phyloP scores from a whole-genome alignment of 2,329 filamentous ascomycete genomes.

The Cytospora paraplurivora region DNA sequence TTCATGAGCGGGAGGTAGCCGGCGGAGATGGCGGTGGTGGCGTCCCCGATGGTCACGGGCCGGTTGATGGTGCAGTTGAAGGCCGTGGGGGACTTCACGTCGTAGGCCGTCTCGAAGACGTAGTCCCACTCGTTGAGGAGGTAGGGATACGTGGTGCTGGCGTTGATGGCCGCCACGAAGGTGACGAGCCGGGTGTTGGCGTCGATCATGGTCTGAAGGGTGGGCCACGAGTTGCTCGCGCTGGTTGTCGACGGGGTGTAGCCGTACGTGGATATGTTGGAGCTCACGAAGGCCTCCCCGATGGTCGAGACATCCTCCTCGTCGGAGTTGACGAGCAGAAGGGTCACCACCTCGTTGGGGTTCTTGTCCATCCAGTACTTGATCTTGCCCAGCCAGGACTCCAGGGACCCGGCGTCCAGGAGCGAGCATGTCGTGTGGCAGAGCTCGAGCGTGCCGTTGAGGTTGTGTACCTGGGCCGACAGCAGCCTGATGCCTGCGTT shows the following conservation, averaged over 20 bases:
- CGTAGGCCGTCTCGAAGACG: constrained; percentile 74
- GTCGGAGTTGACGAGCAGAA: constrained; percentile 73
- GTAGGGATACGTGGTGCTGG: constrained; percentile 51
- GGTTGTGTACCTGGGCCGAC: constrained; percentile 70
- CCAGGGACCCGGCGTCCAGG: constrained; percentile 68
- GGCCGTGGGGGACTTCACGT: constrained; percentile 60
- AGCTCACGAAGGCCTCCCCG: constrained; percentile 54
- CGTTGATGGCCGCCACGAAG: constrained; percentile 62
- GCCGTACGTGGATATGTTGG: constrained; percentile 62
- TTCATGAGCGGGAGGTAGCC: constrained; percentile 74
- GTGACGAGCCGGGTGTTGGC: constrained; percentile 66
- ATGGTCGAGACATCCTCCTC: constrained; percentile 57
- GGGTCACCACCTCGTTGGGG: constrained; percentile 73
- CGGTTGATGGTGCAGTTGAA: constrained; percentile 75
- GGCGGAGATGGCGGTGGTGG: constrained; percentile 55
- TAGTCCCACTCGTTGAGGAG: constrained; percentile 65
- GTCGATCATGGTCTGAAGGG: constrained; percentile 68
- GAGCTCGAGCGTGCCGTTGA: constrained; percentile 60
- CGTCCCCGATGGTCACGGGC: constrained; percentile 54
- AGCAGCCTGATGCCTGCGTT: constrained; percentile 72
- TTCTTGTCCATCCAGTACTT: constrained; percentile 70
- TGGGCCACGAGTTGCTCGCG: constrained; percentile 63
- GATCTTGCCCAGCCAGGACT: constrained; percentile 64
- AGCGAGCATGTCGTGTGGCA: constrained; percentile 71
- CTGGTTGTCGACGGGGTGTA: constrained; percentile 55